Base-by-base conservation (phyloP, 139 green algal species). In the Parachlorella kessleri region DNA sequence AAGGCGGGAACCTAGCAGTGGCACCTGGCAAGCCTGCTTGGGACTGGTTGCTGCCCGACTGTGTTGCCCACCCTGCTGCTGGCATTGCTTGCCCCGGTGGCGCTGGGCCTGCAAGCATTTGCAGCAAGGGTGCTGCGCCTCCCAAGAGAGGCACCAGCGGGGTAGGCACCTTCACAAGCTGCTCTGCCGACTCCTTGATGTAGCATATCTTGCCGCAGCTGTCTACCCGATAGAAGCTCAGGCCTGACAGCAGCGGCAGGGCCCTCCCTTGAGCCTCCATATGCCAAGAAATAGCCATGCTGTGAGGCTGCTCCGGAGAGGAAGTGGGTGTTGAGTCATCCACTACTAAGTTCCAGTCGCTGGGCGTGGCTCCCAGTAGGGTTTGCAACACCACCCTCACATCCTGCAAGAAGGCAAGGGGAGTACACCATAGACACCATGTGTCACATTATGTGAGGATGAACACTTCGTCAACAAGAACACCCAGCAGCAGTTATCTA, bases 81-180 rank as follows among this genome's bases (percentile, higher is more conserved):
- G 66, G 30, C 40, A 42, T 32, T 14, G 41, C 41, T 10, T 40
- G 23, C 30, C 28, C n/a, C 0, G 41, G 41, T 23, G 41, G 37
- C 70, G 67, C 9, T n/a, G 67, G 55, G 28, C 21, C n/a, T 10
- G 24, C 73, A 4, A 78, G 73, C 37, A 55, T 38, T 10, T 72
- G n/a, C 39, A 79, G 73, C n/a, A 79, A 37, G 9, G 63, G 73
- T 6, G 73, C 39, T 24, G 63, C 73, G 0, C 36, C 73, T 18
- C 73, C 59, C 3, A 72, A 23, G 18, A 54, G 36, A 0, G 55
- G 63, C 73, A 72, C 30, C n/a, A 53, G 30, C 1, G 38, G 55
- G 33, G 53, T 30, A 6, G 73, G 73, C 73, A 79, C 1, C 63
- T 79, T 79, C 36, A 79, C 26, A 18, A 64, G 55, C 63, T 79